Percentiles rank a stretch among this genome's conserved stretches.
Evolutionary conservation across 192 early-diverging fungal genomes (phyloP).

Genomic region (Coemansia sp.): DNA sequence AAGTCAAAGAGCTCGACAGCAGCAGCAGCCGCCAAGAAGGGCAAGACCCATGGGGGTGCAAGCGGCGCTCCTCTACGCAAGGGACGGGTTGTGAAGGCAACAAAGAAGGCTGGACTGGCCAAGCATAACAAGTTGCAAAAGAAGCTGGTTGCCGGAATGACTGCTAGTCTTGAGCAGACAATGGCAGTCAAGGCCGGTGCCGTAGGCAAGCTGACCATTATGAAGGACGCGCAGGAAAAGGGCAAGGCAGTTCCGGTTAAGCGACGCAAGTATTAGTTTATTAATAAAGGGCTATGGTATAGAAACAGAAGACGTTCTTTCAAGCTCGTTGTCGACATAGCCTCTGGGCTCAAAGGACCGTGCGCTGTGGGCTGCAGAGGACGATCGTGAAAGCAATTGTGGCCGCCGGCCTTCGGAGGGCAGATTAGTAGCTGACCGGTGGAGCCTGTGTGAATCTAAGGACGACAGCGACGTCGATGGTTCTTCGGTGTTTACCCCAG

Average conservation of each 20-base stretch:
- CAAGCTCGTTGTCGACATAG: neutral
- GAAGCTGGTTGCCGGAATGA: slow-evolving; percentile 43
- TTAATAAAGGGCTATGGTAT: neutral
- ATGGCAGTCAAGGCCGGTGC: slow-evolving; percentile 68
- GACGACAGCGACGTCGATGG: neutral
- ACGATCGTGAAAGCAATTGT: slow-evolving; percentile 12
- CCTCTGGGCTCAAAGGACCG: slow-evolving; percentile 15
- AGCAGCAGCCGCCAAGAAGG: slow-evolving; percentile 2
- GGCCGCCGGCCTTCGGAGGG: neutral
- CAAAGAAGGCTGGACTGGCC: slow-evolving; percentile 29
- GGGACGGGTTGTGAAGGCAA: slow-evolving; percentile 35
- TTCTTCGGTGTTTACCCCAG: neutral
- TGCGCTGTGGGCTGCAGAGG: slow-evolving; percentile 43
- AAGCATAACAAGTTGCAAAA: slow-evolving; percentile 40
- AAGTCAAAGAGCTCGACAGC: slow-evolving; percentile 7
- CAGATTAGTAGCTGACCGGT: neutral
- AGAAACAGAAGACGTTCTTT: slow-evolving; percentile 10
- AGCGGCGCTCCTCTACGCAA: slow-evolving; percentile 17
- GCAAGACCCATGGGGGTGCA: slow-evolving; percentile 1
- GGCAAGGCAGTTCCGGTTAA: slow-evolving; percentile 52
- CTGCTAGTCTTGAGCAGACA: slow-evolving; percentile 41
- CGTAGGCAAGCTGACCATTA: slow-evolving; percentile 69
- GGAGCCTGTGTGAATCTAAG: neutral
- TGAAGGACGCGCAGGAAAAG: slow-evolving; percentile 57
- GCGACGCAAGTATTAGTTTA: slow-evolving; percentile 45